phyloP scores from a whole-genome alignment of 495 filamentous ascomycete species.

The Aspergillus saccharolyticus region DNA sequence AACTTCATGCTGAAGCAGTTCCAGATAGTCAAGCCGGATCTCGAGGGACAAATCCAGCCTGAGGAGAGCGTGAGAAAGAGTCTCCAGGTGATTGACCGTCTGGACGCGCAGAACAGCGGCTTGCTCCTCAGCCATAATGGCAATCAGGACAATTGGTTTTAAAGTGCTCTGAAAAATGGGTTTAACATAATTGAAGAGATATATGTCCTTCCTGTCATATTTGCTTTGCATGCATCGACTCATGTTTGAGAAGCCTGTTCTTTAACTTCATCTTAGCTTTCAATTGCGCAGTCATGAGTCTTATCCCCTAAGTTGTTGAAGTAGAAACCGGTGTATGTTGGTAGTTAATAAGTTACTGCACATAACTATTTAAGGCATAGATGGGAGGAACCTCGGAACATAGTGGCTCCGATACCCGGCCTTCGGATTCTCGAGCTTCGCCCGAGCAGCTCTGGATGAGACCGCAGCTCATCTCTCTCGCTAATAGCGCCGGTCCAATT shows the following conservation, averaged over 20 bases:
- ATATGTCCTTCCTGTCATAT: too few relatives aligned
- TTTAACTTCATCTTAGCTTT: too few relatives aligned
- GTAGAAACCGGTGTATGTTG: too few relatives aligned
- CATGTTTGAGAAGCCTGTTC: too few relatives aligned
- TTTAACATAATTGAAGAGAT: too few relatives aligned
- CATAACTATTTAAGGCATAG: neutral
- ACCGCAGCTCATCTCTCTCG: too few relatives aligned
- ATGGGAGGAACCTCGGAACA: neutral
- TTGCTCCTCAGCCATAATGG: conserved; percentile 22
- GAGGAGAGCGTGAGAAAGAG: conserved; percentile 23
- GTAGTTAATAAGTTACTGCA: too few relatives aligned
- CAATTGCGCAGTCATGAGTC: too few relatives aligned
- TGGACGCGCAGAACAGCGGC: conserved; percentile 17
- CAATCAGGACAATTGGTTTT: conserved; percentile 4
- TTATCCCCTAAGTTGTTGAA: too few relatives aligned
- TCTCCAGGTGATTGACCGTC: conserved; percentile 16
- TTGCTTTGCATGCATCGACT: too few relatives aligned
- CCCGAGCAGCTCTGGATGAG: too few relatives aligned
- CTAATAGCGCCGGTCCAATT: neutral
- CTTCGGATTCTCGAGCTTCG: too few relatives aligned
- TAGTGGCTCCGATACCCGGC: neutral
- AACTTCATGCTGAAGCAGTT: conserved; percentile 19
- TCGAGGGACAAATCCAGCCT: conserved; percentile 17
- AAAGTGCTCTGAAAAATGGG: neutral
- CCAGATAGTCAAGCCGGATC: conserved; percentile 7